Conservation (phyloP, 345 rosid genomes). For the Eucalyptus cladocalyx region DNA sequence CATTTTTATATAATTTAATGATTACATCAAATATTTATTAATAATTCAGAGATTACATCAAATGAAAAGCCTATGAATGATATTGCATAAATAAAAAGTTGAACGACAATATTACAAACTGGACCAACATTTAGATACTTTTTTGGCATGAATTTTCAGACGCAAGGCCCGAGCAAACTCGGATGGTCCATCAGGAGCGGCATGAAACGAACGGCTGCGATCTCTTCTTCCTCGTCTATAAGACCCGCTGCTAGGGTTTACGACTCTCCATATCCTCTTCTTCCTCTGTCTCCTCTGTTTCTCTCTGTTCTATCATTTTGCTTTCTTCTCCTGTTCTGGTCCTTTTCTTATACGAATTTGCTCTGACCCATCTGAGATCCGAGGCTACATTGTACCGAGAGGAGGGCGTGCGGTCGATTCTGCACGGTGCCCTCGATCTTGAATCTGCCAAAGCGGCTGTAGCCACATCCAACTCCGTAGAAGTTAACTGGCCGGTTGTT, state of each 20-base stretch:
- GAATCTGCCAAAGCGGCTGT: conserved; percentile 60
- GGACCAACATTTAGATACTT: no score
- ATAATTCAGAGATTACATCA: no score
- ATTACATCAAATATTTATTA: no score
- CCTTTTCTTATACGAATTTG: background rate
- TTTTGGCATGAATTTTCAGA: background rate
- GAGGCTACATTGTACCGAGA: conserved; percentile 67
- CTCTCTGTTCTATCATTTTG: background rate
- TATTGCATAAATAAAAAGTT: no score
- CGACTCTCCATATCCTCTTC: background rate
- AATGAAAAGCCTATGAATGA: no score
- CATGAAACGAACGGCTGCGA: background rate
- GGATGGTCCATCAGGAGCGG: background rate
- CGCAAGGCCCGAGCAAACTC: background rate
- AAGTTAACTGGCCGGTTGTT: conserved; percentile 76
- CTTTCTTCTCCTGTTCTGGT: background rate
- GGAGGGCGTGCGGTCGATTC: conserved; percentile 5
- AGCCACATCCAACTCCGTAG: conserved; percentile 34
- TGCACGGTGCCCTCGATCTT: conserved; percentile 24
- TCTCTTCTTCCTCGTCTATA: background rate
- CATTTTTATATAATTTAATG: no score
- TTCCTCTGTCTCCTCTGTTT: background rate
- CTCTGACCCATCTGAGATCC: background rate
- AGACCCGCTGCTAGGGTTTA: background rate
- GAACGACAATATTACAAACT: no score